These are phyloP conservation scores for Sarocladiaceae sp. DNA, from an alignment of 2,329 filamentous ascomycete genomes.

Conservation along the genomic window DNA sequence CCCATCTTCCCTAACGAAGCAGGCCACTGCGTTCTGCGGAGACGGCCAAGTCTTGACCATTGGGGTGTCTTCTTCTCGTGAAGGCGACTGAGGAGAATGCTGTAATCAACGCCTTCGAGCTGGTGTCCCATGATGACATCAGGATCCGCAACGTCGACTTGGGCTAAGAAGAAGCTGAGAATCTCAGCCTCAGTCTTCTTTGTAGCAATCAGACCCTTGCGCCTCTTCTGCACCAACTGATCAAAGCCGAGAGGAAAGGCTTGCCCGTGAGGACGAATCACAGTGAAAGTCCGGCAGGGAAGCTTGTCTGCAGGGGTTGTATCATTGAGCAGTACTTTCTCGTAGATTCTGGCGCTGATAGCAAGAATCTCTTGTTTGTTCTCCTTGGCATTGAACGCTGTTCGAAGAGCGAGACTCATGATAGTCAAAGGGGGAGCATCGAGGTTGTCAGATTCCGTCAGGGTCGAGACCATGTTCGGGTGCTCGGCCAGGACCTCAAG, in stretches of 20 bases:
- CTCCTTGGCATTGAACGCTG: constrained; percentile 80
- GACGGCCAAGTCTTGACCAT: constrained; percentile 88
- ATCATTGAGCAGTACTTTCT: constrained; percentile 81
- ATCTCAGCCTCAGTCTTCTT: constrained; percentile 83
- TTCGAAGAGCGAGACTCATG: constrained; percentile 92
- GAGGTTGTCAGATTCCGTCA: constrained; percentile 74
- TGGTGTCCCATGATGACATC: constrained; percentile 93
- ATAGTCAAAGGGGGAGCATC: constrained; percentile 85
- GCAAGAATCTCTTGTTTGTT: constrained; percentile 96
- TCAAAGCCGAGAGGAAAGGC: constrained; percentile 87
- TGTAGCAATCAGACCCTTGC: constrained; percentile 70
- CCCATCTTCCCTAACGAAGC: constrained; percentile 79
- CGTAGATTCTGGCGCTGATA: constrained; percentile 88
- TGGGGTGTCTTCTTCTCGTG: constrained; percentile 87
- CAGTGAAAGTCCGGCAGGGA: constrained; percentile 84
- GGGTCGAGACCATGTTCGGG: constrained; percentile 67
- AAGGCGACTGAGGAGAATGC: constrained; percentile 79
- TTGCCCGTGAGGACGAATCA: constrained; percentile 75
- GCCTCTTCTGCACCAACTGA: constrained; percentile 63
- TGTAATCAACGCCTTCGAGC: constrained; percentile 96
- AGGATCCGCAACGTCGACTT: constrained; percentile 83
- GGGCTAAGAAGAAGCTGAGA: constrained; percentile 81
- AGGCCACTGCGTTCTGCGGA: constrained; percentile 84
- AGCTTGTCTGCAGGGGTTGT: constrained; percentile 86
- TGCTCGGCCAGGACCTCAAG: constrained; percentile 80